Conservation (phyloP, 1,139 yeast genomes). For the Insectozyma bohioensis region DNA sequence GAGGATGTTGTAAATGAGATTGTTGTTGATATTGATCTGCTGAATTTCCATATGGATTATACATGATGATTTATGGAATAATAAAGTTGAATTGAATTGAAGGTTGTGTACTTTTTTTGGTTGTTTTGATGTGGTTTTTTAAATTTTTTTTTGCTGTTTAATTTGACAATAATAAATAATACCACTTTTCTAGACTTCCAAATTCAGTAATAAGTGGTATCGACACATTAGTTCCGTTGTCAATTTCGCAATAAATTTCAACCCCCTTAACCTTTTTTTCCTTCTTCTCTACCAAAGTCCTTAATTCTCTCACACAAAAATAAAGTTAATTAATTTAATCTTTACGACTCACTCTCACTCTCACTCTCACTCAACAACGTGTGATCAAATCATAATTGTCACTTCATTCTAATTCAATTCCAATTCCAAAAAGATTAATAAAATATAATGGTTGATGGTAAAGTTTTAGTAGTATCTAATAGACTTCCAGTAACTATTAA, state of each 20-base stretch:
- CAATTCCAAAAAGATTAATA: no score
- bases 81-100: background rate
- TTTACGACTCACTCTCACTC: no score
- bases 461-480: conserved; percentile 90
- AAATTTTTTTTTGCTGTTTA: conserved; percentile 1
- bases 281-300: no score
- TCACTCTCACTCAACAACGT: no score
- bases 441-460: conserved; percentile 44
- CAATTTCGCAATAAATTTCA: background rate
- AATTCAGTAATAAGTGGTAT: conserved; percentile 11
- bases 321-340: no score
- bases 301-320: no score
- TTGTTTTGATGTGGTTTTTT: background rate
- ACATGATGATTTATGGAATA: conserved; percentile 27
- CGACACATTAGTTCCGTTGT: background rate
- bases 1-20: conserved; percentile 31
- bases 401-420: no score
- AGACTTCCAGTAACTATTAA: conserved; percentile 92
- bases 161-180: background rate
- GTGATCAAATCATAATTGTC: no score
- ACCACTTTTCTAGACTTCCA: conserved; percentile 14
- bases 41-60: conserved; percentile 43
- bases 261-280: background rate
- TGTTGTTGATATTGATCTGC: conserved; percentile 17
- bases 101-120: background rate